Base-by-base conservation (phyloP, 2,329 filamentous ascomycete species). In the Colletotrichum nymphaeae region DNA sequence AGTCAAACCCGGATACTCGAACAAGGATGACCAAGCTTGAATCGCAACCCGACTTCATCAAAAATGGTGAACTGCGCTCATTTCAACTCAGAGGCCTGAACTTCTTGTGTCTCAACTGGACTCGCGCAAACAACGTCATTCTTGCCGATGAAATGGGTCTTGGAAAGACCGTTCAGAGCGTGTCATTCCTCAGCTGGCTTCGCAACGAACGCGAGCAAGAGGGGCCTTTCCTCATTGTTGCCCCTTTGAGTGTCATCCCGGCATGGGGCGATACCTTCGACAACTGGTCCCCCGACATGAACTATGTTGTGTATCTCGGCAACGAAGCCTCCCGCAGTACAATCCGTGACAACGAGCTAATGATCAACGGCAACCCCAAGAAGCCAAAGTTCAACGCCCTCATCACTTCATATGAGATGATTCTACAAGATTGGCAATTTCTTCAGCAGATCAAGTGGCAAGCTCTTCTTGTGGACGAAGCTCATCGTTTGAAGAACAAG, bases 231-330 rank as follows among this genome's bases (percentile, higher is more conserved):
- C 91, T 99, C 56, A 96, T 98, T 73, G 95, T 98, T n/a, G 97
- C 98, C 8, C 97, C 97, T 32, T 88, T 99, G 28, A 98, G 96
- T 74, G 98, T 97, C 60, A 98, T 99, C 85, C 96, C 97, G 7
- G 95, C 97, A 2, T 99, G 97, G 97, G 97, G 95, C 58, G 97
- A 99, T 79, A 99, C 97, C 0, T 98, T 99, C 83, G 97, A 98
- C 82, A 88, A 93, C 76, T 99, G 97, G 97, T 92, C 97, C 3
- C 97, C 97, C 0, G 96, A 98, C 80, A 84, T 98, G 75, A 98
- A 99, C 83, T 98, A 98, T 82, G 94, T 99, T 71, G 94, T 98
- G 66, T 99, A 99, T 83, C 94, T 96, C 65, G 97, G 97, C 63
- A 96, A 95, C 67, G 93, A 97, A 81, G 90, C 93, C 42, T 93